phyloP scores from a whole-genome alignment of 169 alveolate genomes.

The Plasmodium ovale region DNA sequence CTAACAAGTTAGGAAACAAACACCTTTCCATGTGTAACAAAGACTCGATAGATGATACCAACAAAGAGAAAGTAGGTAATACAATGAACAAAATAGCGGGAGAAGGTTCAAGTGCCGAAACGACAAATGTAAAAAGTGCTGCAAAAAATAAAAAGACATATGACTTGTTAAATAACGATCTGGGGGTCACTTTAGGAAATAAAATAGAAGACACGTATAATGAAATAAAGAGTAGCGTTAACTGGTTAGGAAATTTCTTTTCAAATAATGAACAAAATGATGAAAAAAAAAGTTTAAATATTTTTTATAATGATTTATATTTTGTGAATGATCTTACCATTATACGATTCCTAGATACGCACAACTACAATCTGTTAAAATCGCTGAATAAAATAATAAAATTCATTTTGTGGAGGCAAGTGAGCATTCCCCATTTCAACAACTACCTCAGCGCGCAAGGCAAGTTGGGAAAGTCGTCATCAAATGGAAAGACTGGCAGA shows the following conservation, averaged over 20 bases:
- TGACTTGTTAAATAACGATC: slow-evolving; percentile 44
- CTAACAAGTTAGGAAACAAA: neutral
- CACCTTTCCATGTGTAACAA: neutral
- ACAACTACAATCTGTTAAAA: slow-evolving; percentile 53
- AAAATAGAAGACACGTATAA: slow-evolving; percentile 70
- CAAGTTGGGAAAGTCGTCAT: neutral
- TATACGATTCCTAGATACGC: slow-evolving; percentile 55
- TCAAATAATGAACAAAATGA: slow-evolving; percentile 35
- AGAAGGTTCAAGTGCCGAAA: too few species aligned
- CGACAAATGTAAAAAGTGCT: neutral
- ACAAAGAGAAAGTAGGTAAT: neutral
- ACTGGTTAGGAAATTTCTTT: slow-evolving; percentile 66
- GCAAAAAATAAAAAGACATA: slow-evolving; percentile 16
- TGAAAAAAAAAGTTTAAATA: slow-evolving; percentile 37
- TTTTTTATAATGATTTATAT: slow-evolving; percentile 46
- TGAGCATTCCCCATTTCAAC: slow-evolving; percentile 26
- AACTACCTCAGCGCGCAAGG: neutral
- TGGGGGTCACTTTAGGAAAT: slow-evolving; percentile 28
- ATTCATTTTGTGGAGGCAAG: slow-evolving; percentile 67
- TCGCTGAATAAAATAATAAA: slow-evolving; percentile 45
- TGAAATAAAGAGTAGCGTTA: slow-evolving; percentile 62
- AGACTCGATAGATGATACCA: neutral
- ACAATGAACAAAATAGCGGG: neutral
- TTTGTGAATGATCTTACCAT: slow-evolving; percentile 55
- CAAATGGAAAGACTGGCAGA: neutral